These are phyloP conservation scores for Kluyveromyces sp. DNA, from an alignment of 1,139 yeast genomes.

Conservation along the genomic window DNA sequence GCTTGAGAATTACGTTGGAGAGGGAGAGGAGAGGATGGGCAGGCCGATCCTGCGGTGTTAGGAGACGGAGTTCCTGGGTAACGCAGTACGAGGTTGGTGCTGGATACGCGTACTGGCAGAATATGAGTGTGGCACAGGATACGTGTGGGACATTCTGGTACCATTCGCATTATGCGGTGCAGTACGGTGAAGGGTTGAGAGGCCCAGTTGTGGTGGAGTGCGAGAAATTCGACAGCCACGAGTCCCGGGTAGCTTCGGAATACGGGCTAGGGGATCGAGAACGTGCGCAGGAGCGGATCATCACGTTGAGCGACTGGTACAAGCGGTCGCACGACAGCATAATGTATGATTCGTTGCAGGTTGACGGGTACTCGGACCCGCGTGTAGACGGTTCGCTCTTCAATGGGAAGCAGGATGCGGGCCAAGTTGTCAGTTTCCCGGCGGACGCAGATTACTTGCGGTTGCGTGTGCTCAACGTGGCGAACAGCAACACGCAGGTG, in stretches of 20 bases:
- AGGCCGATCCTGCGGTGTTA: slow-evolving; percentile 18
- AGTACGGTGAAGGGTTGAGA: slow-evolving; percentile 42
- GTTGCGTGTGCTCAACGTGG: slow-evolving; percentile 35
- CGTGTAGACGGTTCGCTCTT: slow-evolving; percentile 26
- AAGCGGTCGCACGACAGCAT: slow-evolving; percentile 63
- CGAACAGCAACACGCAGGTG: slow-evolving; percentile 40
- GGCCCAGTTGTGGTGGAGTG: slow-evolving; percentile 42
- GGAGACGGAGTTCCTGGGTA: slow-evolving; percentile 38
- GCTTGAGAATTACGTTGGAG: slow-evolving; percentile 18
- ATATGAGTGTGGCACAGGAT: slow-evolving; percentile 33
- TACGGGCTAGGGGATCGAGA: slow-evolving; percentile 18
- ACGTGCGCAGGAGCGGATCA: slow-evolving; percentile 36
- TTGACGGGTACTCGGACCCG: slow-evolving; percentile 30
- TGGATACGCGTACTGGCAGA: slow-evolving; percentile 34
- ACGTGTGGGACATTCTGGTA: slow-evolving; percentile 46
- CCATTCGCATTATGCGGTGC: slow-evolving; percentile 43
- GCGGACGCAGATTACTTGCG: slow-evolving; percentile 43
- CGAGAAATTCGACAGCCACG: slow-evolving; percentile 38
- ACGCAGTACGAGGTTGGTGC: slow-evolving; percentile 37
- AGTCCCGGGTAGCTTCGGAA: slow-evolving; percentile 28
- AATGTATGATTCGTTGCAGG: slow-evolving; percentile 38
- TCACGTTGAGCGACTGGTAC: slow-evolving; percentile 51
- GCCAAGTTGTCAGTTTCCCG: slow-evolving; percentile 45
- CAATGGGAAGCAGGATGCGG: slow-evolving; percentile 48
- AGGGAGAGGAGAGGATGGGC: not conserved